Percentiles rank a stretch among this genome's conserved stretches.
phyloP scores from a whole-genome alignment of 2,329 filamentous ascomycete species.

The Colletotrichum shisoi region DNA sequence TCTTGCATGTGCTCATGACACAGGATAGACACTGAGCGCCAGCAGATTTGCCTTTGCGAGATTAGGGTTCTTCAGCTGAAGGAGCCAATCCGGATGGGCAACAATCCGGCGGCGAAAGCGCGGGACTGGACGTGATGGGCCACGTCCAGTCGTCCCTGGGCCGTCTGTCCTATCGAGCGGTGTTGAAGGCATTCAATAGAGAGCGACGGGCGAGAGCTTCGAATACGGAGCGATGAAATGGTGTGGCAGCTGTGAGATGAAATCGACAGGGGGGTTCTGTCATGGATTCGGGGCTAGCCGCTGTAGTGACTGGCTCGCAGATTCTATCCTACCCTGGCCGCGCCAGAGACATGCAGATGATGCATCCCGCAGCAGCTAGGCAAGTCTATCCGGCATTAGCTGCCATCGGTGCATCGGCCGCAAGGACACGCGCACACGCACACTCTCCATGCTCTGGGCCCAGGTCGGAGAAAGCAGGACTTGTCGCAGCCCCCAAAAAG shows the following conservation, averaged over 20 bases:
- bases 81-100: conserved; percentile 11
- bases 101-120: conserved; percentile 13
- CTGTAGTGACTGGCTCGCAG: conserved; percentile 38
- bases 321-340: conserved; percentile 32
- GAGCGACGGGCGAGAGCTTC: conserved; percentile 19
- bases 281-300: conserved; percentile 38
- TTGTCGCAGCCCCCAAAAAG: conserved; percentile 30
- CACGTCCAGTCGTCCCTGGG: not conserved
- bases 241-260: conserved; percentile 37
- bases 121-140: not conserved
- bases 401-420: conserved; percentile 38
- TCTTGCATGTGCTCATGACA: conserved; percentile 34
- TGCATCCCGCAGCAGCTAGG: conserved; percentile 40
- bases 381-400: conserved; percentile 39
- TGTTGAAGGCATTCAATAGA: conserved; percentile 16
- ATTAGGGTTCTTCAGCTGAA: conserved; percentile 31
- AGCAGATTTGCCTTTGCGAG: conserved; percentile 28
- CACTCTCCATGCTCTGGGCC: conserved; percentile 14
- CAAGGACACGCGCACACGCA: conserved; percentile 19
- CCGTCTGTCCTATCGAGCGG: not conserved
- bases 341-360: conserved; percentile 39
- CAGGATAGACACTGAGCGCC: conserved; percentile 35
- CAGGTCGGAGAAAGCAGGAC: conserved; percentile 30
- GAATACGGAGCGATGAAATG: conserved; percentile 33
- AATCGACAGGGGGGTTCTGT: conserved; percentile 34